Evolutionary conservation across 306 rosid genomes (phyloP).

Genomic region (Betula pendula): DNA sequence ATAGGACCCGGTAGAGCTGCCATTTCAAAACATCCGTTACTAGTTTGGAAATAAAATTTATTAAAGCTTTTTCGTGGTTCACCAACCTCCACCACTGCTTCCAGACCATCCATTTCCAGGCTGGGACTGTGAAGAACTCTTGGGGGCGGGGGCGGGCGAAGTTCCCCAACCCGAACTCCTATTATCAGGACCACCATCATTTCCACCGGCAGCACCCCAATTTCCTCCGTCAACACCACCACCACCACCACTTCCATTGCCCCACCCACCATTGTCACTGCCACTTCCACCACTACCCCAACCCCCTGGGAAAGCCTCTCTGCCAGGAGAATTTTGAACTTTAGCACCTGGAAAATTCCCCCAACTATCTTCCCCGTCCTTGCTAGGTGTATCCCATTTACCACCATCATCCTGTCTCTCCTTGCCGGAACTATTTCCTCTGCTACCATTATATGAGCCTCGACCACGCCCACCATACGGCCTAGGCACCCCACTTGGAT

Average conservation of each 20-base stretch:
- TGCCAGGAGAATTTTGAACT: conserved; percentile 82
- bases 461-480: conserved; percentile 83
- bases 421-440: conserved; percentile 57
- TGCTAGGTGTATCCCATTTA: conserved; percentile 66
- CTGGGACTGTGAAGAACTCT: conserved; percentile 18
- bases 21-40: not conserved
- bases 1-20: not conserved
- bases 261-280: conserved; percentile 28
- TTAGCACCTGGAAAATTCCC: conserved; percentile 74
- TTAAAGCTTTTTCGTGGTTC: conserved; percentile 3
- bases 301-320: conserved; percentile 87
- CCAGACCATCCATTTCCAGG: conserved; percentile 57
- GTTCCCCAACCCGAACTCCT: conserved; percentile 56
- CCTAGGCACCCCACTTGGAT: conserved; percentile 92
- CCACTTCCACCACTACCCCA: conserved; percentile 58
- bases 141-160: conserved; percentile 22
- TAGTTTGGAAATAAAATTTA: not conserved
- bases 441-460: conserved; percentile 52
- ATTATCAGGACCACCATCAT: conserved; percentile 29
- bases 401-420: conserved; percentile 63
- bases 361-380: conserved; percentile 69
- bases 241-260: conserved; percentile 6
- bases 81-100: conserved; percentile 42
- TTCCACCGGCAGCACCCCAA: conserved; percentile 34
- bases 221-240: conserved; percentile 28